phyloP scores from a whole-genome alignment of 2,329 filamentous ascomycete genomes.

The Zopfia rhizophila region DNA sequence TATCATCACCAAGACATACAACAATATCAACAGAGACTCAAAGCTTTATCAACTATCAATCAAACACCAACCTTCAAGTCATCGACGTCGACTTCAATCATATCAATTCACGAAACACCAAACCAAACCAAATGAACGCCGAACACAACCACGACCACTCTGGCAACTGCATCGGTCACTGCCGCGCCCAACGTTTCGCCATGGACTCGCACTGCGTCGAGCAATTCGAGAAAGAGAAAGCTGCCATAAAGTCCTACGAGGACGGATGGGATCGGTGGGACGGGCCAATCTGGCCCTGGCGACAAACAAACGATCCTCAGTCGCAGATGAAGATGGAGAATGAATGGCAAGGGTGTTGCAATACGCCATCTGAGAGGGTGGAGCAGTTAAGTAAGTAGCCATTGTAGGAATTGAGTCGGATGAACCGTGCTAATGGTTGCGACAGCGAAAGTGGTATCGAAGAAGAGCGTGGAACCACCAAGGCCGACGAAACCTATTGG shows the following conservation, averaged over 20 bases:
- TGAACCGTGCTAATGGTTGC: slow-evolving; percentile 1
- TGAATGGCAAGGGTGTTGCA: slow-evolving; percentile 21
- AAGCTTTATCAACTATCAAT: no score
- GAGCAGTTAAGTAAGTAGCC: slow-evolving; percentile 8
- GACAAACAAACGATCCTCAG: slow-evolving; percentile 17
- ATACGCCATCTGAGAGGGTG: slow-evolving; percentile 6
- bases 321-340: slow-evolving; percentile 16
- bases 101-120: no score
- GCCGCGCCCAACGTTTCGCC: slow-evolving; percentile 35
- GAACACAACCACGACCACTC: slow-evolving; percentile 16
- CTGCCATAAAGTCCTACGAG: slow-evolving; percentile 19
- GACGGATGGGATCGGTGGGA: slow-evolving; percentile 17
- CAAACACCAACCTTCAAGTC: no score
- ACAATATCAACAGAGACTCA: no score
- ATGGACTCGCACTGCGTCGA: slow-evolving; percentile 29
- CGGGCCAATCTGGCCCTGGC: slow-evolving; percentile 21
- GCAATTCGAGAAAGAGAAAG: slow-evolving; percentile 30
- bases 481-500: no score
- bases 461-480: no score
- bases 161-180: slow-evolving; percentile 31
- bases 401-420: not conserved
- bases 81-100: no score
- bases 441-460: slow-evolving; percentile 5
- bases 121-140: slow-evolving; percentile 16
- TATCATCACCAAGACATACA: no score